Base-by-base conservation (phyloP, 2,329 filamentous ascomycete species). In the Pseudophaeomoniella oleicola region DNA sequence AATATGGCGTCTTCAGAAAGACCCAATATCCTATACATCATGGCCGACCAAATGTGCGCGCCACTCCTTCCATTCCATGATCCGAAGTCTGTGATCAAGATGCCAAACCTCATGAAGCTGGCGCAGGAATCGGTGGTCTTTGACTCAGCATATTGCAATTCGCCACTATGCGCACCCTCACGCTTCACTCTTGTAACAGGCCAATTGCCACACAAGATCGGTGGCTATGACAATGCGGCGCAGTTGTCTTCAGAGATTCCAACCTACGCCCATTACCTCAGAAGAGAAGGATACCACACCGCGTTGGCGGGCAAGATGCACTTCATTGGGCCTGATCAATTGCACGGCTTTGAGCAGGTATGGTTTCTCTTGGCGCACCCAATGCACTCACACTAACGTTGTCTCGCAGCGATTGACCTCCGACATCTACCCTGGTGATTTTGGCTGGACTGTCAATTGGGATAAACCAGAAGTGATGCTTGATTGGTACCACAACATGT, bases 401-500 rank as follows among this genome's bases (percentile, higher is more conserved):
- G n/a, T 9, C 22, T 9, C 22, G 6, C 22, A 84, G 51, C 76
- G 87, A 39, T 69, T 94, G 50, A 94, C 87, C n/a, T 83, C 80
- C 46, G 87, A 94, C 57, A 94, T 94, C 53, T 94, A 94, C 58
- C 87, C 87, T 1, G 87, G 81, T 39, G 87, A 94, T 53, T 86
- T 90, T 53, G 87, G 87, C 44, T 94, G 87, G 87, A 79, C 80
- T 10, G 87, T 94, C 44, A 87, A 94, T 62, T 94, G 87, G 87
- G 87, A 94, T 54, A 77, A 87, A 56, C 86, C 87, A 9, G 78
- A 51, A 46, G 55, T 64, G 32, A 74, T 87, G 32, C 75, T 88
- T 30, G 87, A 94, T 60, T 94, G 86, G 83, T 94, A 90, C 56
- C 87, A 94, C 67, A 94, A 94, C 56, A 86, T 87, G 60, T 87